Percentiles rank a stretch among this genome's conserved stretches.
Conservation (phyloP, 2,329 filamentous ascomycete species). For the Colletotrichum simmondsii region DNA sequence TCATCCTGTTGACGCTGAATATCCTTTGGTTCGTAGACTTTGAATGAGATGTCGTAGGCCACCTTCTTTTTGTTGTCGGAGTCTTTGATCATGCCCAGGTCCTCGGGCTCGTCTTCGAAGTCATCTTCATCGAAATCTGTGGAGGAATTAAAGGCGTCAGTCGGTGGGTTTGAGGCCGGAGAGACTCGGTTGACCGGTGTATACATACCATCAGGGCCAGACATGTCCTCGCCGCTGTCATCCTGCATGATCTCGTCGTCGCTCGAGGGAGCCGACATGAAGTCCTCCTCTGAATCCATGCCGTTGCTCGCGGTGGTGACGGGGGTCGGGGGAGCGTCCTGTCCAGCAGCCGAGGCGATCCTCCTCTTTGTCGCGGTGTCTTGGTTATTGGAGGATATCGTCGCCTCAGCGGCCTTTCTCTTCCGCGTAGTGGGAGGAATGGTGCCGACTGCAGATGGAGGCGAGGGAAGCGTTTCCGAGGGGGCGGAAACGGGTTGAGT, state of each 20-base stretch:
- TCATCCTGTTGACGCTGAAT: slow-evolving; percentile 88
- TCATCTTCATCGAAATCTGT: slow-evolving; percentile 68
- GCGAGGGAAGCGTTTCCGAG: slow-evolving; percentile 29
- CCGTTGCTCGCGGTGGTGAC: slow-evolving; percentile 64
- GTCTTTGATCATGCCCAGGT: slow-evolving; percentile 68
- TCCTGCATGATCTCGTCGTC: slow-evolving; percentile 80
- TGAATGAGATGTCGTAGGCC: slow-evolving; percentile 86
- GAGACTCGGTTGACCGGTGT: slow-evolving; percentile 32
- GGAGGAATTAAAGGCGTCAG: slow-evolving; percentile 9
- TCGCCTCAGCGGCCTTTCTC: slow-evolving; percentile 74
- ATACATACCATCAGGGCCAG: slow-evolving; percentile 60
- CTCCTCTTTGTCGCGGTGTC: slow-evolving; percentile 62
- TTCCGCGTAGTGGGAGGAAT: slow-evolving; percentile 71
- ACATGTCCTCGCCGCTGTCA: slow-evolving; percentile 79
- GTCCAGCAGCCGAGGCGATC: slow-evolving; percentile 62
- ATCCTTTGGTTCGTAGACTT: slow-evolving; percentile 81
- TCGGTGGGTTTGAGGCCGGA: slow-evolving; percentile 9
- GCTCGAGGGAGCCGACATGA: slow-evolving; percentile 86
- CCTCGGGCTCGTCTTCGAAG: slow-evolving; percentile 68
- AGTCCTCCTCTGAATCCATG: slow-evolving; percentile 98
- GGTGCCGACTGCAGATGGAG: slow-evolving; percentile 51
- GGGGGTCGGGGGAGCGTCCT: slow-evolving; percentile 62
- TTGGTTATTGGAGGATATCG: slow-evolving; percentile 59
- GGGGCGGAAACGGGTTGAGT: slow-evolving; percentile 9
- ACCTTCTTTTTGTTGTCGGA: slow-evolving; percentile 77